phyloP scores from a whole-genome alignment of 2,329 filamentous ascomycete species.

The Cercospora sesami region DNA sequence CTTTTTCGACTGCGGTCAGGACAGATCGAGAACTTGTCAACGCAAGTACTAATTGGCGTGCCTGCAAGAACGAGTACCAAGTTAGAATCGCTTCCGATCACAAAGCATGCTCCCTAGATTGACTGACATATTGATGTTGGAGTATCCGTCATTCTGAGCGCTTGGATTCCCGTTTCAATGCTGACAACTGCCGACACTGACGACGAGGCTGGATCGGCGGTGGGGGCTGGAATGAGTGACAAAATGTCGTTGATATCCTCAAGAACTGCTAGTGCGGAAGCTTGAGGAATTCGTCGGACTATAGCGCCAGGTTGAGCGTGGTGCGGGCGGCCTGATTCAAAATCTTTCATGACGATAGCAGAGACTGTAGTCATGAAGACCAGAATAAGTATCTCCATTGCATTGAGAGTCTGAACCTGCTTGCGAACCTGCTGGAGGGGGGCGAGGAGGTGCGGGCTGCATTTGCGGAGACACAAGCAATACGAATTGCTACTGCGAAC shows the following conservation, averaged over 20 bases:
- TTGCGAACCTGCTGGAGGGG: background rate
- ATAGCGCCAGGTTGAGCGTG: background rate
- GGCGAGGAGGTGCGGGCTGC: background rate
- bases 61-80: background rate
- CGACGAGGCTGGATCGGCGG: background rate
- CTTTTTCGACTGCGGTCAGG: slow-evolving; percentile 13
- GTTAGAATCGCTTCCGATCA: background rate
- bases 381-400: background rate
- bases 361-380: background rate
- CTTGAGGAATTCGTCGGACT: background rate
- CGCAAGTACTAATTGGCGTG: slow-evolving; percentile 20
- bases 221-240: background rate
- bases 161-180: background rate
- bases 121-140: background rate
- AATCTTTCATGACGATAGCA: background rate
- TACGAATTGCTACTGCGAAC: background rate
- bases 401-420: background rate
- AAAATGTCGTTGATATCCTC: background rate
- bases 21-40: slow-evolving; percentile 21
- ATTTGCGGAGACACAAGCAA: background rate
- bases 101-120: background rate
- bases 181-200: background rate
- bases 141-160: background rate
- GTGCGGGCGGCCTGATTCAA: background rate
- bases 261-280: background rate